Base-by-base conservation (phyloP, 31 red algal species). In the Porphyra umbilicalis region DNA sequence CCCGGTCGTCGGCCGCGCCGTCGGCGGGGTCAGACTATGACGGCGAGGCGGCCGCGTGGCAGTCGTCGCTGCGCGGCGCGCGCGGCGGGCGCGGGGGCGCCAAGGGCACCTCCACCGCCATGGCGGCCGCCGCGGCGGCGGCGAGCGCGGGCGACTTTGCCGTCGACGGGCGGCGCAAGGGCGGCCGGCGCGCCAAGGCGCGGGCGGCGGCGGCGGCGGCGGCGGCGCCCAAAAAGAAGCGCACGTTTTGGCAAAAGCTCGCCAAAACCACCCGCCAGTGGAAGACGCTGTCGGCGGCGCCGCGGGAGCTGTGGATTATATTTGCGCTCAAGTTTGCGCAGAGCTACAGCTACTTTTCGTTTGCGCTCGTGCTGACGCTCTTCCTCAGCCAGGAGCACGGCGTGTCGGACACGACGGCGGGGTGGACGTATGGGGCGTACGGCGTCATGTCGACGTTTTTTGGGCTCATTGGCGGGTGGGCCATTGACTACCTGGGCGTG, bases 401-500 rank as follows among this genome's bases (percentile, higher is more conserved):
- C 20, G 84, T 94, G 85, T 89, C 86, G 29, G 96, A 98, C 80
- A 89, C 78, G 25, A 83, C 82, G 3, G 96, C 96, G 15, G 96
- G 96, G 7, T 94, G 92, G 92, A 77, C 90, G 30, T 98, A 95
- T 79, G 96, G 96, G 20, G 82, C 82, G 18, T 98, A 98, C 84
- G 96, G 96, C 29, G 85, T 98, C 31, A 90, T 98, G 89, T 88
- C 89, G 34, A 94, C 89, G 38, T 85, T 92, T 44, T 98, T 90
- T 80, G 96, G 96, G 6, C 80, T 98, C 37, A 40, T 90, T 36
- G 88, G 90, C 80, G 96, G 96, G 8, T 98, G 92, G 92, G 85
- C 91, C 83, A 95, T 98, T 79, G 96, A 98, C 85, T 92, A 90
- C 78, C 76, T 95, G 39, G 96, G 96, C 10, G 96, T 94, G 39